A percentile compares a stretch with the other conserved stretches of the same genome.
Conservation (phyloP, 2,329 filamentous ascomycete species). For the Ophiostoma australiae region DNA sequence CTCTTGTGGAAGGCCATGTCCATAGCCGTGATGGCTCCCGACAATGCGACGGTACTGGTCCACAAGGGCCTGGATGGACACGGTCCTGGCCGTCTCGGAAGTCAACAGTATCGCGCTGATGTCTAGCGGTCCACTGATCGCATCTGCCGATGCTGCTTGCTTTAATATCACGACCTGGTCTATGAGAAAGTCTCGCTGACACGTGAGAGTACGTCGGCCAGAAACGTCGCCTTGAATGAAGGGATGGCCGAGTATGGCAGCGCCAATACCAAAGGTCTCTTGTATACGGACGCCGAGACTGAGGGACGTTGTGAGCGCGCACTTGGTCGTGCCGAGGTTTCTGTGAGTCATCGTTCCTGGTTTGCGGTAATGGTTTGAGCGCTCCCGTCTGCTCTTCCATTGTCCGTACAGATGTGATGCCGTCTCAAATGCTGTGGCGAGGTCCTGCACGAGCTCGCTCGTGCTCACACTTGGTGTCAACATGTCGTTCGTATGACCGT, state of each 20-base stretch:
- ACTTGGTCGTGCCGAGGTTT: slow-evolving; percentile 25
- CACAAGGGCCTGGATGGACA: slow-evolving; percentile 34
- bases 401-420: slow-evolving; percentile 35
- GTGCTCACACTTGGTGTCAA: slow-evolving; percentile 24
- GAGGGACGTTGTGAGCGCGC: slow-evolving; percentile 37
- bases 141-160: slow-evolving; percentile 24
- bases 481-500: neutral
- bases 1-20: slow-evolving; percentile 30
- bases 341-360: slow-evolving; percentile 22
- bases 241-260: slow-evolving; percentile 35
- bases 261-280: slow-evolving; percentile 35
- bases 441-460: slow-evolving; percentile 32
- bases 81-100: slow-evolving; percentile 36
- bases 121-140: slow-evolving; percentile 31
- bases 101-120: slow-evolving; percentile 35
- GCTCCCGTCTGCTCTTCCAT: slow-evolving; percentile 36
- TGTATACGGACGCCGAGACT: slow-evolving; percentile 33
- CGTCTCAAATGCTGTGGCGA: slow-evolving; percentile 33
- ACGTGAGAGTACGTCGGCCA: slow-evolving; percentile 33
- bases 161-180: slow-evolving; percentile 32
- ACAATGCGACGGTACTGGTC: slow-evolving; percentile 38
- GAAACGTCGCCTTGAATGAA: slow-evolving; percentile 38
- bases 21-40: slow-evolving; percentile 28
- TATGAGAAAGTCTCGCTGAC: slow-evolving; percentile 32
- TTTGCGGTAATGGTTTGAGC: slow-evolving; percentile 35